Conservation (phyloP, 495 filamentous ascomycete species). For the Alectoria sarmentosa region DNA sequence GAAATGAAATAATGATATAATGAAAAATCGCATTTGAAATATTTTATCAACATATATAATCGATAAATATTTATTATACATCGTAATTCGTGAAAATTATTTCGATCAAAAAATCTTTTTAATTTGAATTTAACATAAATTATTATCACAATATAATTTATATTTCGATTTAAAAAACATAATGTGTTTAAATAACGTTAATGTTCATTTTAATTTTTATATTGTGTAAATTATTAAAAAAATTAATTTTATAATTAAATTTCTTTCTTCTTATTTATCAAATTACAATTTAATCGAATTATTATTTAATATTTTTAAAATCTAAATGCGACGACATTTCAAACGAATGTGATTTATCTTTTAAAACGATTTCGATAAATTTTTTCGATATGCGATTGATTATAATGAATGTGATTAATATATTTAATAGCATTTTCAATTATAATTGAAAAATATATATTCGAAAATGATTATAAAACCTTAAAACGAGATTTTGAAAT, state of each 20-base stretch:
- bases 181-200: not conserved
- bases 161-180: not conserved
- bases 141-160: not conserved
- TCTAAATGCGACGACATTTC: not conserved
- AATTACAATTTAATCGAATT: not conserved
- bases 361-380: no score
- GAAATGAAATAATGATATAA: not conserved
- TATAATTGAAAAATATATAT: not conserved
- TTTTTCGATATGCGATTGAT: not conserved
- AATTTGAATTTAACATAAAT: not conserved
- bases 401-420: not conserved
- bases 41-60: not conserved
- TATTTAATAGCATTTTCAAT: not conserved
- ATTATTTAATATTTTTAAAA: not conserved
- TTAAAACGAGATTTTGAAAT: not conserved
- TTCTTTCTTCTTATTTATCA: not conserved
- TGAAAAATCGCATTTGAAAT: not conserved
- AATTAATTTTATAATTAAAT: not conserved
- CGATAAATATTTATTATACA: not conserved
- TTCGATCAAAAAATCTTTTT: not conserved
- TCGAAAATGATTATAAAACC: not conserved
- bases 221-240: not conserved
- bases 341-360: no score
- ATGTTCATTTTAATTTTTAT: no score
- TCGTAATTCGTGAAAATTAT: not conserved